Evolutionary conservation across 495 filamentous ascomycete genomes (phyloP), one percentile per base, ranked within the genome.

Genomic region (Penicillium desertorum): DNA sequence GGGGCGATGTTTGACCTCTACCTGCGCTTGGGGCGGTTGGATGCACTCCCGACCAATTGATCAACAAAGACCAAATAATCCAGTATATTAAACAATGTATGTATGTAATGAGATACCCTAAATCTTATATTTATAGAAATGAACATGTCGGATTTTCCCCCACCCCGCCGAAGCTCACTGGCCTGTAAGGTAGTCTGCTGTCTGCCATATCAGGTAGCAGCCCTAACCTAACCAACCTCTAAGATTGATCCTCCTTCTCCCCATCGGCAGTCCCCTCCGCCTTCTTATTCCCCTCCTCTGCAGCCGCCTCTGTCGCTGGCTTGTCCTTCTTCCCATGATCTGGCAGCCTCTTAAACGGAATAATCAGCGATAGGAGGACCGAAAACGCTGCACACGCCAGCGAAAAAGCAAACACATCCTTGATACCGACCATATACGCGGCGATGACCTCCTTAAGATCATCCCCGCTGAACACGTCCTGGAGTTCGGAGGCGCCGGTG

Each of bases 371-470:
- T 20, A 56, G 44, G 32, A 63, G 25, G 7, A 63, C 19, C 0
- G 66, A 29, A 7, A 65, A 29, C 1, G 56, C 68, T 2, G 63
- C 53, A 49, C 60, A 32, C 12, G 66, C 58, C 49, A 71, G 12
- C 11, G 56, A 37, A 17, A 67, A 56, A 7, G 62, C 56, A 49
- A 70, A 71, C 6, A 79, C 69, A n/a, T 71, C 69, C 61, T 79
- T 79, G 54, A 88, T 61, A 3, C 82, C 83, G 3, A 56, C 65
- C 79, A 85, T 83, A 68, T 87, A 88, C 12, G 78, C 81, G 1
- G 59, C 27, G 12, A 85, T 44, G 17, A 88, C 72, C 7, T 74
- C 79, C 0, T 71, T 45, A 73, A 56, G 44, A n/a, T 56, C 45
- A 3, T 76, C 70, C 7, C 66, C 45, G 0, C 66, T 42, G 56